Conservation (phyloP, 2,329 filamentous ascomycete species). For the Pyrenophora graminea region DNA sequence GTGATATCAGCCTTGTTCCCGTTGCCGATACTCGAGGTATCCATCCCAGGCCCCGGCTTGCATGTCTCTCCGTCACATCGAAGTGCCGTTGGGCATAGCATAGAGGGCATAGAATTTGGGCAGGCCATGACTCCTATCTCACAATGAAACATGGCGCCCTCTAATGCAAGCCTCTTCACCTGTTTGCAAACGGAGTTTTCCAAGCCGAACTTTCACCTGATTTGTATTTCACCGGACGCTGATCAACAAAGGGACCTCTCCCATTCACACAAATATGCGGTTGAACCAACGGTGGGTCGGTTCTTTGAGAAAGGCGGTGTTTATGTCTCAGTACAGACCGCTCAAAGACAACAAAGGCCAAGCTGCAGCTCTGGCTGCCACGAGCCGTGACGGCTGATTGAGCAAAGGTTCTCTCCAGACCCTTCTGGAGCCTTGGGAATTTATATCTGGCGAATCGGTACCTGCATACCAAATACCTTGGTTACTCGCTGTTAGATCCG, state of each 20-base stretch:
- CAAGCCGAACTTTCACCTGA: constrained; percentile 15
- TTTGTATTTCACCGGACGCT: constrained; percentile 26
- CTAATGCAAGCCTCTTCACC: constrained; percentile 19
- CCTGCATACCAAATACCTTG: constrained; percentile 15
- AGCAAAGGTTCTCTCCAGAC: constrained; percentile 5
- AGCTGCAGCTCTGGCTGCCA: constrained; percentile 26
- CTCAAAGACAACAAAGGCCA: constrained; percentile 24
- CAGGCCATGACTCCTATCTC: not conserved
- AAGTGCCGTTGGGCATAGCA: not conserved
- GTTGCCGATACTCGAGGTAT: constrained; percentile 33
- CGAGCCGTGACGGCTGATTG: constrained; percentile 19
- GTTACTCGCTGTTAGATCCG: constrained; percentile 15
- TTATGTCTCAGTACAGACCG: constrained; percentile 38
- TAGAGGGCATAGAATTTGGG: not conserved
- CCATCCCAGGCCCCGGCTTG: constrained; percentile 5
- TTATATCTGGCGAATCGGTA: constrained; percentile 12
- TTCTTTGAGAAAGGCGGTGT: constrained; percentile 23
- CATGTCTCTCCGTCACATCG: not conserved
- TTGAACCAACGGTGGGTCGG: constrained; percentile 16
- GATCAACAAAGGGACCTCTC: constrained; percentile 24
- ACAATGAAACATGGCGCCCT: constrained; percentile 15
- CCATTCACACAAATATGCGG: constrained; percentile 15
- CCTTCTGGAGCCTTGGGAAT: constrained; percentile 21
- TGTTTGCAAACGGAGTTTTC: constrained; percentile 10
- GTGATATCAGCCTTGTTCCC: constrained; percentile 15